Percentiles rank a stretch among this genome's conserved stretches.
Conservation (phyloP, 768 basidiomycete genomes). For the Strobilomyces echinocephalus region DNA sequence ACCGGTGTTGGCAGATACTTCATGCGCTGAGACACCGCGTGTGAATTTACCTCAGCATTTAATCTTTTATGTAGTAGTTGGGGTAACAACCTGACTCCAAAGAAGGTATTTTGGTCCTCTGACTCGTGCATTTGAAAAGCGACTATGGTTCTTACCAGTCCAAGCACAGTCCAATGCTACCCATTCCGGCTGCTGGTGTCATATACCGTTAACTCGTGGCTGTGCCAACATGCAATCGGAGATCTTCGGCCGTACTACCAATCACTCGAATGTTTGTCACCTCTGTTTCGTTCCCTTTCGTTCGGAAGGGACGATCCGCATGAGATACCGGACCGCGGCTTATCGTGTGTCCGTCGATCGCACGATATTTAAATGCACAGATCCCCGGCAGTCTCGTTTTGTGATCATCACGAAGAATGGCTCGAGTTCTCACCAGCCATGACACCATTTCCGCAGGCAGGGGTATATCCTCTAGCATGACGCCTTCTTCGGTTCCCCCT, state of each 20-base stretch:
- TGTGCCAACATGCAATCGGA: neutral
- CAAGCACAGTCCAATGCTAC: neutral
- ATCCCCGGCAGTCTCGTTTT: neutral
- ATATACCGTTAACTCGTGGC: neutral
- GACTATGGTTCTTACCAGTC: neutral
- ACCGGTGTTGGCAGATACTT: neutral
- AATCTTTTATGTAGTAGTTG: neutral
- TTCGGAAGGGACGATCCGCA: neutral
- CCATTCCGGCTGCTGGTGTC: neutral
- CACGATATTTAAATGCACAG: constrained; percentile 4
- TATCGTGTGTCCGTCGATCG: neutral
- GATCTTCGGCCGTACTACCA: constrained; percentile 5
- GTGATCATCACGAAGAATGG: constrained; percentile 7
- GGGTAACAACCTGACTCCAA: neutral
- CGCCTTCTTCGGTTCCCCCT: neutral
- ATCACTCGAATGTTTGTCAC: neutral
- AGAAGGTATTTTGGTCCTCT: neutral
- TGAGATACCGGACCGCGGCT: neutral
- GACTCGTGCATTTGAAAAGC: neutral
- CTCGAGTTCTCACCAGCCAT: neutral
- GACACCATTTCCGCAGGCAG: neutral
- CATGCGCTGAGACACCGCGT: neutral
- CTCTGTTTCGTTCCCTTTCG: neutral
- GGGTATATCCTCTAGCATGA: neutral
- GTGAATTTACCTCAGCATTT: neutral